Base-by-base conservation (phyloP, 805 yeast genomes). In the Peterozyma xylosa region DNA sequence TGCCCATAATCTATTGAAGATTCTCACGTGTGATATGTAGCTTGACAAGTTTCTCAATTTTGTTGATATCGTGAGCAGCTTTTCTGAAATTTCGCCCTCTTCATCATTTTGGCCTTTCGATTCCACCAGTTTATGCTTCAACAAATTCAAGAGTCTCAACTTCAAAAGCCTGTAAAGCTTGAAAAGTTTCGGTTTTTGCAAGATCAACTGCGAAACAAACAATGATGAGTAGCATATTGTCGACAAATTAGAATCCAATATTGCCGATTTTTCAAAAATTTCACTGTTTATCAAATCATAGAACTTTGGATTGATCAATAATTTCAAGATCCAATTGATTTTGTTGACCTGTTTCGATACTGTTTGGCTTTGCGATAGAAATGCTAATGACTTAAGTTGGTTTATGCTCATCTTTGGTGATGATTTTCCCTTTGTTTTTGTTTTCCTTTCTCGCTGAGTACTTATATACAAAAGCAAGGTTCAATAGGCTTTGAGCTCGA, bases 1-100 rank as follows among this genome's bases (percentile, higher is more conserved):
- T 5, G 60, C 64, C 60, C 66, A 64, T 55, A 63, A 55, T 39
- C 69, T 50, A 42, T 60, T 57, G 49, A 64, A 64, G 17, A 63
- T 62, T 32, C 69, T 53, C 5, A 64, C 48, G 43, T 62, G 68
- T 11, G 67, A 54, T 3, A 64, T 40, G 39, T 64, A 64, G 3
- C 52, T 48, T 2, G 68, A 63, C 17, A 64, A 27, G 5, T 42
- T 38, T 33, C 51, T 47, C 29, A 59, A 38, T 36, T 55, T 60
- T 9, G 46, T 37, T 3, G 59, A 39, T 10, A 42, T 3, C 7
- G 33, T 39, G 18, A 11, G 14, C 27, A 36, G 36, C 29, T 14
- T 38, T n/a, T 34, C 29, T 4, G 34, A 15, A 13, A 35, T 17
- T 29, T 38, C 4, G 5, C 17, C 41, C n/a, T 16, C 11, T 17